Percentiles rank a stretch among this genome's conserved stretches.
Conservation (phyloP, 176 grass and related monocot species). For the Phyllostachys edulis region DNA sequence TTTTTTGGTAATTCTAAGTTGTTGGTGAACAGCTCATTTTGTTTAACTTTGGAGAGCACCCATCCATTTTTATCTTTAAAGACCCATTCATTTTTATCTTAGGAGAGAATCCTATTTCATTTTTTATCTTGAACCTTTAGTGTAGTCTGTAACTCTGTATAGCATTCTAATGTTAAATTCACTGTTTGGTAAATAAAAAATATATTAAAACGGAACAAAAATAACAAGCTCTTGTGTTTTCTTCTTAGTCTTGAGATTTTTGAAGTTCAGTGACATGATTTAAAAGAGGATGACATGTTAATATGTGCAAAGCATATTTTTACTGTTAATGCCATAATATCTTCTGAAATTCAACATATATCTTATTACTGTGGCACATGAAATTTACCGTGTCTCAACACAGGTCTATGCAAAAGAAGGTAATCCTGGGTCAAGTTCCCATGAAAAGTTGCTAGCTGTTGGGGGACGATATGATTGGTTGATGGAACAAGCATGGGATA, state of each 20-base stretch:
- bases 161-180: conserved; percentile 6
- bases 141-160: background rate
- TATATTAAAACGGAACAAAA: background rate
- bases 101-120: conserved; percentile 6
- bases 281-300: conserved; percentile 3
- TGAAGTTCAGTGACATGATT: conserved; percentile 1
- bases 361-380: conserved; percentile 19
- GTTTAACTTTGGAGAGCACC: no score
- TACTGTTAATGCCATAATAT: background rate
- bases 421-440: conserved; percentile 42
- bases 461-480: conserved; percentile 89
- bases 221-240: background rate
- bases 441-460: conserved; percentile 83
- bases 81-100: background rate
- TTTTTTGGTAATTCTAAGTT: background rate
- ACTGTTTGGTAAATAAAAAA: background rate
- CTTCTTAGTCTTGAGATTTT: background rate
- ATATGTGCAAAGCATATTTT: conserved; percentile 20
- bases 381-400: background rate
- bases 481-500: conserved; percentile 69
- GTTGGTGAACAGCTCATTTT: background rate
- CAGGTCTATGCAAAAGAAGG: conserved; percentile 90
- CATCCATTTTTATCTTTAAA: background rate
- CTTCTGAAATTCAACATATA: conserved; percentile 17
- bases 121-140: background rate